These are phyloP conservation scores for Pichia sp. DNA, from an alignment of 1,139 yeast genomes.

Conservation along the genomic window DNA sequence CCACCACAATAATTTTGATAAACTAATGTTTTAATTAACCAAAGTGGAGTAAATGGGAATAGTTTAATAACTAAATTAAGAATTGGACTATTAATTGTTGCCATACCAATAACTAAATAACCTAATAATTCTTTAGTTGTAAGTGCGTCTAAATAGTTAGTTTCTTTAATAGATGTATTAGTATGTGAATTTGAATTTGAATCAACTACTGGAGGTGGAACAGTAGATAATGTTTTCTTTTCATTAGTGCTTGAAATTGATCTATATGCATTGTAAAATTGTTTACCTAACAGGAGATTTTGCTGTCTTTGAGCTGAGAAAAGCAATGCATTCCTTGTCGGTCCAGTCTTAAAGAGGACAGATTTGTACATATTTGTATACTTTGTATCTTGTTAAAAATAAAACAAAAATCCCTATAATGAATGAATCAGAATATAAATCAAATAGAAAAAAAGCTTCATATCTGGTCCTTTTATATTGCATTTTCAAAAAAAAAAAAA, in stretches of 20 bases:
- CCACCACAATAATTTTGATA: slow-evolving; percentile 92
- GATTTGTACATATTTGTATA: too few species aligned
- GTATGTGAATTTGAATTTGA: background rate
- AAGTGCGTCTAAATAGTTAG: slow-evolving; percentile 25
- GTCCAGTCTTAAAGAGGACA: too few species aligned
- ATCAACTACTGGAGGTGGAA: background rate
- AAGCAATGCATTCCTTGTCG: too few species aligned
- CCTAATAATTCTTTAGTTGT: slow-evolving; percentile 44
- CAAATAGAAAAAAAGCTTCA: too few species aligned
- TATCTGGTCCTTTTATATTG: too few species aligned
- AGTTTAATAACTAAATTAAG: slow-evolving; percentile 53
- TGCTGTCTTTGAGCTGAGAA: background rate
- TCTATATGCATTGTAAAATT: background rate
- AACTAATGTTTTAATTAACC: slow-evolving; percentile 62
- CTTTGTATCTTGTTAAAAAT: too few species aligned
- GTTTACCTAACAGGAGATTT: background rate
- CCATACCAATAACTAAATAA: slow-evolving; percentile 59
- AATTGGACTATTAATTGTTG: slow-evolving; percentile 57
- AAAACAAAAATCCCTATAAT: too few species aligned
- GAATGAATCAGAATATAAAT: too few species aligned
- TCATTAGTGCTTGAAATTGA: slow-evolving; percentile 10
- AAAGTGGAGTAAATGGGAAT: slow-evolving; percentile 74
- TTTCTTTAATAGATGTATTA: background rate
- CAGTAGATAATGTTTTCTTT: background rate
- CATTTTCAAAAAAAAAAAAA: too few species aligned